Conservation (phyloP, 83 land plant genomes). For the Diphasiastrum complanatum region DNA sequence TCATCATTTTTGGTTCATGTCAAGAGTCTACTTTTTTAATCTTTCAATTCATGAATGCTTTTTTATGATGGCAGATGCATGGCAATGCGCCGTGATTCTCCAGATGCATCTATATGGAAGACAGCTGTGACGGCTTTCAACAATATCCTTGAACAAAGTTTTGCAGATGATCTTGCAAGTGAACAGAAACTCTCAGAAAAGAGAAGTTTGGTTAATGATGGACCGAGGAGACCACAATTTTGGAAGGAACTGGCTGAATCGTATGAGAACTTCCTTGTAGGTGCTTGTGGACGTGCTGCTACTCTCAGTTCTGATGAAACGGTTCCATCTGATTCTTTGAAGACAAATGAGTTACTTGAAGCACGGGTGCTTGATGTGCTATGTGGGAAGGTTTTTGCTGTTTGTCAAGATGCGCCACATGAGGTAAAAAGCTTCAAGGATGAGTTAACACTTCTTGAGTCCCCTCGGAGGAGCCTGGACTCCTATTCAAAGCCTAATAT, state of each 20-base stretch:
- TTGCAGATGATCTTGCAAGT: slow-evolving; percentile 34
- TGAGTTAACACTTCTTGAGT: slow-evolving; percentile 10
- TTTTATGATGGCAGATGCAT: too few species aligned
- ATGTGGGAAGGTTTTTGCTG: slow-evolving; percentile 61
- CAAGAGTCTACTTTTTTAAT: too few species aligned
- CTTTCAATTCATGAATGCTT: too few species aligned
- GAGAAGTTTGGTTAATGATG: slow-evolving; percentile 26
- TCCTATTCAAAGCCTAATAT: not conserved
- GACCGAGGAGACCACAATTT: slow-evolving; percentile 48
- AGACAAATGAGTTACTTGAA: slow-evolving; percentile 76
- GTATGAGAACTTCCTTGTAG: slow-evolving; percentile 82
- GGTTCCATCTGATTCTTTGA: slow-evolving; percentile 38
- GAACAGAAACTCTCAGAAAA: slow-evolving; percentile 7
- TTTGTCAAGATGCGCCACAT: slow-evolving; percentile 63
- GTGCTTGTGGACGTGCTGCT: slow-evolving; percentile 81
- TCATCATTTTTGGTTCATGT: too few species aligned
- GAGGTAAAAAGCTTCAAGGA: slow-evolving; percentile 37
- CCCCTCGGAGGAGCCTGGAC: too few species aligned
- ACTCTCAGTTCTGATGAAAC: slow-evolving; percentile 38
- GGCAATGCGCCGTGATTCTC: slow-evolving; percentile 80
- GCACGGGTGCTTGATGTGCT: slow-evolving; percentile 55
- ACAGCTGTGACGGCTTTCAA: slow-evolving; percentile 65
- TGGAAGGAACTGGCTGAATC: slow-evolving; percentile 96
- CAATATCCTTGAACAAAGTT: slow-evolving; percentile 28
- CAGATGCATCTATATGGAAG: slow-evolving; percentile 78